phyloP scores from a whole-genome alignment of 495 filamentous ascomycete species.

The Penicillium arizonense region DNA sequence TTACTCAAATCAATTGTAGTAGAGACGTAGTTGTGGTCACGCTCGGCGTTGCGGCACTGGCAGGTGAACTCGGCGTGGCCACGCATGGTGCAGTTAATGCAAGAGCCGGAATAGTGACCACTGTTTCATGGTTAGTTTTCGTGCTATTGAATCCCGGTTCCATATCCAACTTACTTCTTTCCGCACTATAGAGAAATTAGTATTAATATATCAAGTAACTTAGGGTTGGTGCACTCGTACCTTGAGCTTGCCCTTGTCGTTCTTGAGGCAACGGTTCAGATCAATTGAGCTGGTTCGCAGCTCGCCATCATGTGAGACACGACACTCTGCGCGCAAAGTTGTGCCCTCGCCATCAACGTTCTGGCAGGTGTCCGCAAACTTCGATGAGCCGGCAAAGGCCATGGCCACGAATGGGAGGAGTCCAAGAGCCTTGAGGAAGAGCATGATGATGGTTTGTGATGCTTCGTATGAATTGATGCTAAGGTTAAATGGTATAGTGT shows the following conservation, averaged over 20 bases:
- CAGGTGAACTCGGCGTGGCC: constrained; percentile 17
- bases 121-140: constrained; percentile 2
- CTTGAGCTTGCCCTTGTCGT: constrained; percentile 15
- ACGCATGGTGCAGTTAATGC: constrained; percentile 20
- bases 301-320: constrained; percentile 11
- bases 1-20: constrained; percentile 19
- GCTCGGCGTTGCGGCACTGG: constrained; percentile 16
- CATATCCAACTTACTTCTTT: constrained; percentile 14
- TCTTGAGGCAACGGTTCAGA: constrained; percentile 21
- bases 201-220: not conserved
- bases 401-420: constrained; percentile 16
- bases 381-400: constrained; percentile 13
- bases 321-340: constrained; percentile 14
- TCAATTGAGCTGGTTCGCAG: constrained; percentile 7
- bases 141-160: not conserved
- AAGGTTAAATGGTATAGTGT: not conserved
- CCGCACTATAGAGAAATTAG: constrained; percentile 16
- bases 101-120: constrained; percentile 16
- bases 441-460: constrained; percentile 12
- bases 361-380: constrained; percentile 19
- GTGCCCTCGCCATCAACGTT: constrained; percentile 14
- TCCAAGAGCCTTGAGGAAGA: constrained; percentile 18
- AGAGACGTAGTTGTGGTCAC: constrained; percentile 12
- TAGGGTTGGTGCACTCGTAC: not conserved
- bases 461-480: no score